phyloP scores from a whole-genome alignment of 306 rosid genomes.

The Inga laurina region DNA sequence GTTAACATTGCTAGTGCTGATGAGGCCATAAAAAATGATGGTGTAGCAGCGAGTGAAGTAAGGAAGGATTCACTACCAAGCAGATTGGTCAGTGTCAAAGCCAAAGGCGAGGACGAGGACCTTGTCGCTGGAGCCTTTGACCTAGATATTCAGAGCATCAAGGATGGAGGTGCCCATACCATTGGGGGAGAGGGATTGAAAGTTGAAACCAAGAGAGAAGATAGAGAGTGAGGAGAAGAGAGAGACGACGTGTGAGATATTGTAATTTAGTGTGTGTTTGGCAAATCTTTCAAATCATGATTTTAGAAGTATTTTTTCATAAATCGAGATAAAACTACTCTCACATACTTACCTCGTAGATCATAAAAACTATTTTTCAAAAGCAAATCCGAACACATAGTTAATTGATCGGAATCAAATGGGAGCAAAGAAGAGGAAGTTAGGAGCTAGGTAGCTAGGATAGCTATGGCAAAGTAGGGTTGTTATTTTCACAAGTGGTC shows the following conservation, averaged over 20 bases:
- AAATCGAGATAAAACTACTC: too few species aligned
- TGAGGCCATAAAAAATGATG: conserved; percentile 90
- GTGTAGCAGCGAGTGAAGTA: conserved; percentile 63
- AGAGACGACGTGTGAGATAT: background rate
- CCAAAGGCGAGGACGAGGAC: conserved; percentile 80
- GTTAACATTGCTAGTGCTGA: conserved; percentile 97
- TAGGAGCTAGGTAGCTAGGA: background rate
- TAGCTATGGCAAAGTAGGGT: background rate
- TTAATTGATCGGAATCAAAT: background rate
- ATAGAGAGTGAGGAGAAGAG: background rate
- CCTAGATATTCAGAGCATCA: conserved; percentile 76
- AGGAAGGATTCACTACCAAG: conserved; percentile 84
- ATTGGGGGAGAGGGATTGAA: background rate
- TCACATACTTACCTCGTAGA: too few species aligned
- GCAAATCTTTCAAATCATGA: too few species aligned
- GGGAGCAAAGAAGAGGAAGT: background rate
- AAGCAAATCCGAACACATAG: too few species aligned
- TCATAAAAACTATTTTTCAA: too few species aligned
- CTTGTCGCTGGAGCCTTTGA: conserved; percentile 72
- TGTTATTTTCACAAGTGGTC: too few species aligned
- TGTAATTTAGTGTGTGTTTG: too few species aligned
- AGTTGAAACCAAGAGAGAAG: background rate
- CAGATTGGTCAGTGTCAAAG: conserved; percentile 89
- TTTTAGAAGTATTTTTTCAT: too few species aligned
- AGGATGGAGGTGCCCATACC: conserved; percentile 52